phyloP scores from a whole-genome alignment of 2,329 filamentous ascomycete species.

The Penicillium carneum region DNA sequence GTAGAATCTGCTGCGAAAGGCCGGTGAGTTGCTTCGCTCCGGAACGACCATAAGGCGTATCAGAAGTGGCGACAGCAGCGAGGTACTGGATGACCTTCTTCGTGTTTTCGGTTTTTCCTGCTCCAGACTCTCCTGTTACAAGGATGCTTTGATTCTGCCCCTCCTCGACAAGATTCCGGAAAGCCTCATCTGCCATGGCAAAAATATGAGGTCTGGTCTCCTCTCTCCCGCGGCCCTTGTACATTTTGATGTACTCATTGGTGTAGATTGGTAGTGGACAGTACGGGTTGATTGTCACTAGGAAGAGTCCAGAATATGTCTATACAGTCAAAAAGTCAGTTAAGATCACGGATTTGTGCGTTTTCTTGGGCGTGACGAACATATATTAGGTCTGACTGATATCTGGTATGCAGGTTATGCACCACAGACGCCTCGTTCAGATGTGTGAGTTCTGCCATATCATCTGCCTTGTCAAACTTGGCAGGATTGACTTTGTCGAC shows the following conservation, averaged over 20 bases:
- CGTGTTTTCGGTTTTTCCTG: conserved; percentile 98
- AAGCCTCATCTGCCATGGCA: conserved; percentile 95
- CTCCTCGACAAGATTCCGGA: conserved; percentile 92
- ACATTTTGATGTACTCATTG: conserved; percentile 98
- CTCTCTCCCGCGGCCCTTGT: conserved; percentile 86
- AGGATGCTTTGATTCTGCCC: conserved; percentile 96
- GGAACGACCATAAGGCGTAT: conserved; percentile 68
- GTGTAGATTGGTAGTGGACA: conserved; percentile 92
- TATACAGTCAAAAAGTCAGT: conserved; percentile 46
- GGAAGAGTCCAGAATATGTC: conserved; percentile 95
- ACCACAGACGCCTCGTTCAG: conserved; percentile 97
- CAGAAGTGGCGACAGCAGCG: conserved; percentile 87
- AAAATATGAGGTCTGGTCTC: conserved; percentile 98
- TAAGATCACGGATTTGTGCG: not conserved
- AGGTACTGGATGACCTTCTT: conserved; percentile 99
- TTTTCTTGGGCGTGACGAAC: conserved; percentile 49
- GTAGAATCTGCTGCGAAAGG: conserved; percentile 92
- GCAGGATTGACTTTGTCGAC: conserved; percentile 99
- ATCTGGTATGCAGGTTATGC: conserved; percentile 93
- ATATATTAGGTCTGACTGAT: conserved; percentile 93
- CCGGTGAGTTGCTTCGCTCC: conserved; percentile 76
- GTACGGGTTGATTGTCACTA: conserved; percentile 97
- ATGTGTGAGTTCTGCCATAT: conserved; percentile 98
- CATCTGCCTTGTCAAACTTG: conserved; percentile 98
- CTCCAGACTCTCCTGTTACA: conserved; percentile 96